These are phyloP conservation scores for Aurantiochytrium sp. DNA, from an alignment of 108 stramenopile species.

Conservation along the genomic window DNA sequence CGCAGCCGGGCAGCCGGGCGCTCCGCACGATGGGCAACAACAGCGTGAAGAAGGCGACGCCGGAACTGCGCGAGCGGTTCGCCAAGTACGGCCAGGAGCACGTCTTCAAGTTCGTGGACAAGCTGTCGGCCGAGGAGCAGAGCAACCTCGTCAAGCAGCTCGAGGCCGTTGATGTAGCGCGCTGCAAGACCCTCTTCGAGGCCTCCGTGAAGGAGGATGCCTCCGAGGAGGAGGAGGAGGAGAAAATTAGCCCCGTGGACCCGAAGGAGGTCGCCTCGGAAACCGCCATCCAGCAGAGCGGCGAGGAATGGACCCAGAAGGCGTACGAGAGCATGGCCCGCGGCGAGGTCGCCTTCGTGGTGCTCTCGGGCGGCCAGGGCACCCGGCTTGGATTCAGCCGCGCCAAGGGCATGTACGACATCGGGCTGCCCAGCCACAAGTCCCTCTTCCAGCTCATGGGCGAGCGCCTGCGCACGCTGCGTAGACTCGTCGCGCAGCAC, in stretches of 20 bases:
- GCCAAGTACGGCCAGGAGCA: slow-evolving; percentile 46
- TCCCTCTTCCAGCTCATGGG: slow-evolving; percentile 78
- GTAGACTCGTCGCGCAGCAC: slow-evolving; percentile 28
- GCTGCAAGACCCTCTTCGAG: slow-evolving; percentile 37
- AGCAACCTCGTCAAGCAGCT: slow-evolving; percentile 43
- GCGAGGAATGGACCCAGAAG: slow-evolving; percentile 18
- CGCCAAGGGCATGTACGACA: slow-evolving; percentile 93
- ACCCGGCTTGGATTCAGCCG: slow-evolving; percentile 87
- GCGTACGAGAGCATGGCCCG: slow-evolving; percentile 41
- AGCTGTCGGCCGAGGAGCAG: slow-evolving; percentile 3
- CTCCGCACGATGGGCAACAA: slow-evolving; percentile 1
- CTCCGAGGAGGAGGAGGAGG: too few relatives aligned
- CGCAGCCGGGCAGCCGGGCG: too few relatives aligned
- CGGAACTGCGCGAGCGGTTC: slow-evolving; percentile 36
- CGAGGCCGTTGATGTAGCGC: slow-evolving; percentile 31
- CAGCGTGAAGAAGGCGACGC: neutral
- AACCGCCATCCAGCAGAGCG: neutral
- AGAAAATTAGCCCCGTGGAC: neutral
- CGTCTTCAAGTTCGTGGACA: slow-evolving; percentile 49
- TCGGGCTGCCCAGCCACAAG: slow-evolving; percentile 74
- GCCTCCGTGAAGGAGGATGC: neutral
- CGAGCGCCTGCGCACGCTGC: slow-evolving; percentile 70
- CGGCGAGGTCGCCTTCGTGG: slow-evolving; percentile 79
- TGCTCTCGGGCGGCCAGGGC: slow-evolving; percentile 90
- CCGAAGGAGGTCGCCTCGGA: neutral